Conservation (phyloP, 345 rosid species). For the Gossypium sturtianum region DNA sequence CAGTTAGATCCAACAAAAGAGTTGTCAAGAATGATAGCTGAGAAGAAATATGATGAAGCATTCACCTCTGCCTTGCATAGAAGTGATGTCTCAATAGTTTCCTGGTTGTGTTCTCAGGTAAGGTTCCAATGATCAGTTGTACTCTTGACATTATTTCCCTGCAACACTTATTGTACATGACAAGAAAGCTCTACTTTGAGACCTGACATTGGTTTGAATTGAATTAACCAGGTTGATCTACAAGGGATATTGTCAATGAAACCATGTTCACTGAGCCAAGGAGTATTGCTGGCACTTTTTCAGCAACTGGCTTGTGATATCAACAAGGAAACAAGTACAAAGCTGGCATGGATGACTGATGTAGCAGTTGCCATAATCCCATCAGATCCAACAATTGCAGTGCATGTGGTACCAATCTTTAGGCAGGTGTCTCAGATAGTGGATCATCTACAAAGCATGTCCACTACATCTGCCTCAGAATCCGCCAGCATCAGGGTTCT, state of each 20-base stretch:
- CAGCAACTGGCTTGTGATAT: constrained; percentile 71
- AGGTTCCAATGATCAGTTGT: neutral
- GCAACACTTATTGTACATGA: neutral
- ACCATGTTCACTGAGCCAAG: constrained; percentile 59
- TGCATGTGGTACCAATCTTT: constrained; percentile 54
- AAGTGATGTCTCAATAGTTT: constrained; percentile 63
- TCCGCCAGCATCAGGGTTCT: constrained; percentile 44
- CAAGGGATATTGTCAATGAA: constrained; percentile 34
- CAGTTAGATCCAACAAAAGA: constrained; percentile 64
- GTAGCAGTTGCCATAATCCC: constrained; percentile 57
- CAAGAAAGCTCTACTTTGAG: constrained; percentile 4
- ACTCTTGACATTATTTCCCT: neutral
- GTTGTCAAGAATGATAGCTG: constrained; percentile 46
- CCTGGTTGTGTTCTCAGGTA: constrained; percentile 77
- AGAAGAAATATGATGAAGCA: constrained; percentile 59
- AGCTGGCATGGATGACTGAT: constrained; percentile 66
- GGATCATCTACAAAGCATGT: constrained; percentile 40
- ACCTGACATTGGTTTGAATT: neutral
- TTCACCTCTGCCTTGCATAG: constrained; percentile 55
- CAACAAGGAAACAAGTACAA: constrained; percentile 41
- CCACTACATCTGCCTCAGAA: constrained; percentile 38
- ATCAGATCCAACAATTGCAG: constrained; percentile 43
- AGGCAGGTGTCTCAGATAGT: constrained; percentile 63
- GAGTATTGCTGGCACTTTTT: constrained; percentile 68
- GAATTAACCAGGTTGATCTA: constrained; percentile 47